Conservation (phyloP, 2,329 filamentous ascomycete species). For the Colletotrichum chrysophilum region DNA sequence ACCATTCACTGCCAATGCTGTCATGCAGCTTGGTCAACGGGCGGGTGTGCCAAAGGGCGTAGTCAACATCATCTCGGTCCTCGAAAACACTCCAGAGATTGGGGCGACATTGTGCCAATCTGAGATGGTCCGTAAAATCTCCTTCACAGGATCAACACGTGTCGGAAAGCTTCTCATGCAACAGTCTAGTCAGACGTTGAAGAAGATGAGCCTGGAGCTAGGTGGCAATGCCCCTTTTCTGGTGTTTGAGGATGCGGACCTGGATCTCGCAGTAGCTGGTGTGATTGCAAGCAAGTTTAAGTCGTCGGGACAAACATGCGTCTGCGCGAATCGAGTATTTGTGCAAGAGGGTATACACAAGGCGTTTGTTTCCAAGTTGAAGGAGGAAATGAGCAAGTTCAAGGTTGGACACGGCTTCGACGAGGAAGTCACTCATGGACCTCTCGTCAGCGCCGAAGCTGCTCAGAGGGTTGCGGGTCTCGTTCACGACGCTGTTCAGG, state of each 20-base stretch:
- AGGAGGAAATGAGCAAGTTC: constrained; percentile 75
- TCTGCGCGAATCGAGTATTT: constrained; percentile 85
- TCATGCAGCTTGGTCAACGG: constrained; percentile 84
- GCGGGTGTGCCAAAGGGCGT: constrained; percentile 92
- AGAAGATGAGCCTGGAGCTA: constrained; percentile 85
- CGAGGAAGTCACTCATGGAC: constrained; percentile 76
- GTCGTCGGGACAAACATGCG: constrained; percentile 93
- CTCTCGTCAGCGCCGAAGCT: constrained; percentile 84
- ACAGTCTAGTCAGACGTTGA: constrained; percentile 83
- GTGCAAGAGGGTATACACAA: constrained; percentile 82
- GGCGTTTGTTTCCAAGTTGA: constrained; percentile 70
- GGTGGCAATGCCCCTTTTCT: constrained; percentile 97
- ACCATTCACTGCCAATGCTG: constrained; percentile 85
- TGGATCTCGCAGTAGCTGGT: constrained; percentile 83
- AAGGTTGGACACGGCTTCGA: constrained; percentile 78
- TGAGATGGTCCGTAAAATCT: constrained; percentile 83
- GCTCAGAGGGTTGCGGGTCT: constrained; percentile 80
- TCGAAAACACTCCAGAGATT: constrained; percentile 80
- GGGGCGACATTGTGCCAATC: constrained; percentile 79
- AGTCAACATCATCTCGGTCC: constrained; percentile 84
- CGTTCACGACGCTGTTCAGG: constrained; percentile 77
- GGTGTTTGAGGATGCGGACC: constrained; percentile 92
- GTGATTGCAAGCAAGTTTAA: constrained; percentile 91
- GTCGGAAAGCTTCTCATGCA: constrained; percentile 84
- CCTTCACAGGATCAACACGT: constrained; percentile 83